Percentiles rank a stretch among this genome's conserved stretches.
Evolutionary conservation across 495 filamentous ascomycete genomes (phyloP).

Genomic region (Penicillium ucsense): DNA sequence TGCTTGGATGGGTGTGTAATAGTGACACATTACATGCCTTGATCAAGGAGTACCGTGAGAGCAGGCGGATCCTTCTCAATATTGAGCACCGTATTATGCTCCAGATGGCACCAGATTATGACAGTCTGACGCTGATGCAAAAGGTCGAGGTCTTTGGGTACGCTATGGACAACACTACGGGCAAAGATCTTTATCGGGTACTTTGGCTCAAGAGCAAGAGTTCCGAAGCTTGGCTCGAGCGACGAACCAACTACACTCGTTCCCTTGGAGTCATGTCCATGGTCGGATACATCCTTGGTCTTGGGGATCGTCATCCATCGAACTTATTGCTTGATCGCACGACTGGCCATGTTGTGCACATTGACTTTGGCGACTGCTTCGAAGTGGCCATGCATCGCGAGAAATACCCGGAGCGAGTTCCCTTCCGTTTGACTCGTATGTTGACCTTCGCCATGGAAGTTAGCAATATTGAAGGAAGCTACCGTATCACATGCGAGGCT

Average conservation of each 20-base stretch:
- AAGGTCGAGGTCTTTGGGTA: constrained; percentile 99
- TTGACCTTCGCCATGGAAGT: constrained; percentile 99
- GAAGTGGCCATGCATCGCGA: constrained; percentile 99
- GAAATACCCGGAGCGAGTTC: constrained; percentile 95
- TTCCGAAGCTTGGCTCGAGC: constrained; percentile 93
- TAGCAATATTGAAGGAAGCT: constrained; percentile 97
- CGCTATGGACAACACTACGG: constrained; percentile 96
- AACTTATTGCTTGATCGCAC: constrained; percentile 94
- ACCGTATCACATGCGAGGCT: constrained; percentile 92
- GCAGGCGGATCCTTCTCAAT: constrained; percentile 91
- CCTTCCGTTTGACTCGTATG: constrained; percentile 96
- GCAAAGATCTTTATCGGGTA: constrained; percentile 95
- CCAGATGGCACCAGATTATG: constrained; percentile 98
- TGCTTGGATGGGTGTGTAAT: constrained; percentile 96
- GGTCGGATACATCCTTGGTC: constrained; percentile 96
- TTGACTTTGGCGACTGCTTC: constrained; percentile 99
- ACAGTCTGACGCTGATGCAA: constrained; percentile 97
- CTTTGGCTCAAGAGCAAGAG: constrained; percentile 98
- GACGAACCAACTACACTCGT: constrained; percentile 94
- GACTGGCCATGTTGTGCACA: constrained; percentile 93
- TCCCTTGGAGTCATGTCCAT: constrained; percentile 99
- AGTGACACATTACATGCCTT: constrained; percentile 93
- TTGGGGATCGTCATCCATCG: constrained; percentile 92
- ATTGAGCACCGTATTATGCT: constrained; percentile 99
- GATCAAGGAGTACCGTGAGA: constrained; percentile 95